Base-by-base conservation (phyloP, 176 grass and related monocot genomes). In the Alloteropsis semialata region DNA sequence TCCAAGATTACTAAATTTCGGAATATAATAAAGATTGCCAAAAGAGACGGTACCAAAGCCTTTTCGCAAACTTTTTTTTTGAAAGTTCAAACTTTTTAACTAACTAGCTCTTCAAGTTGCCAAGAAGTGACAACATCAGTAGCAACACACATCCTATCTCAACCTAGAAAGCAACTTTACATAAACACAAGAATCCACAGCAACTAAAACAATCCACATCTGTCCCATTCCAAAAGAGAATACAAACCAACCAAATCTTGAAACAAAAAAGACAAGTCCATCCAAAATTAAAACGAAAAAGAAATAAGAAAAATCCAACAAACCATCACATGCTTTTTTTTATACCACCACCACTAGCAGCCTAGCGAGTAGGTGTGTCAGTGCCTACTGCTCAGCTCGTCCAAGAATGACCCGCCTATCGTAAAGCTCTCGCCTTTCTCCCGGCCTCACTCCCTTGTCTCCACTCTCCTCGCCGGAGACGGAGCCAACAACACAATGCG, bases 301-400 rank as follows among this genome's bases (percentile, higher is more conserved):
- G 0, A 28, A 61, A n/a, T 4, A 38, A 49, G 33, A 50, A 78
- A 70, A 78, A 73, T 78, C 86, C 80, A 88, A 83, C 5, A 19
- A 50, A 15, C 11, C 21, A 36, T 83, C 86, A 57, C 80, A 78
- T 83, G 86, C 33, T 19, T 17, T 61, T 50, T 70, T 87, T 81
- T 65, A 13, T 37, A 39, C 37, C 17, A 42, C 39, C 57, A 38
- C 36, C 75, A 28, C n/a, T 85, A 51, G 76, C 21, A 2, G 59
- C 25, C 74, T 43, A 77, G n/a, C 25, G 9, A 28, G 57, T 46
- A 72, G 56, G 65, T 61, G 56, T 63, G 67, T 32, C 13, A 25
- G 43, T 36, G 61, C 12, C 2, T 14, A 13, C 12, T 46, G 44
- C 44, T 46, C 12, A 2, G 12, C 44, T 46, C 44, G 4, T 46